phyloP scores from a whole-genome alignment of 768 basidiomycete species.

The Crepidotus variabilis region DNA sequence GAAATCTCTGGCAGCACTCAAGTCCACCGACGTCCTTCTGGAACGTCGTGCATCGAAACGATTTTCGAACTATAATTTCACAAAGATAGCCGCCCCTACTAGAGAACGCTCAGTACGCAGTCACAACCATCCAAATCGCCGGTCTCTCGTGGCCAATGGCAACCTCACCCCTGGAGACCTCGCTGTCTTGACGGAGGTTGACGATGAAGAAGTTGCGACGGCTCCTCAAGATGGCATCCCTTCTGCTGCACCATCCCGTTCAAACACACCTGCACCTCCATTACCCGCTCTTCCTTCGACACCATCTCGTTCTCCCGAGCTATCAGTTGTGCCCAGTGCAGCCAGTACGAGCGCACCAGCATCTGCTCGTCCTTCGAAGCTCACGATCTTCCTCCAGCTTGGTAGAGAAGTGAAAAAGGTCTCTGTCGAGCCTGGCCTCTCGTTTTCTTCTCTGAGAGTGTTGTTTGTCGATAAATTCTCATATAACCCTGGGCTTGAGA shows the following conservation, averaged over 20 bases:
- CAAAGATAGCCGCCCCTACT: conserved; percentile 78
- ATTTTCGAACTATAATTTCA: conserved; percentile 91
- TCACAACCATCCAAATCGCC: conserved; percentile 48
- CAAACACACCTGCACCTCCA: conserved; percentile 35
- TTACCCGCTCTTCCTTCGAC: conserved; percentile 5
- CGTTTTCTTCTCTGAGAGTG: conserved; percentile 73
- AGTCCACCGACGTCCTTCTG: conserved; percentile 72
- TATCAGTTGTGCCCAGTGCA: not conserved
- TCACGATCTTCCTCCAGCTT: conserved; percentile 84
- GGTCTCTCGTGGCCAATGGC: conserved; percentile 61
- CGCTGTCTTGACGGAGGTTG: conserved; percentile 70
- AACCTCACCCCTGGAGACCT: conserved; percentile 69
- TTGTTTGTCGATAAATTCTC: conserved; percentile 94
- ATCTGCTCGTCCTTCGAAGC: conserved; percentile 29
- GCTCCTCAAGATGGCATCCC: conserved; percentile 34
- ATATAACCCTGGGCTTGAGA: conserved; percentile 88
- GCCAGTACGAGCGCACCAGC: conserved; percentile 12
- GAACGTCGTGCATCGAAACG: conserved; percentile 94
- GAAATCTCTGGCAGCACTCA: conserved; percentile 82
- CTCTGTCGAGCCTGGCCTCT: conserved; percentile 61
- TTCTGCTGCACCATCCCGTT: conserved; percentile 45
- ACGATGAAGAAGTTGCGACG: conserved; percentile 48
- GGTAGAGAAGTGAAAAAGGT: conserved; percentile 91
- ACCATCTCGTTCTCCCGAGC: not conserved
- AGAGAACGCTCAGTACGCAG: conserved; percentile 47